Evolutionary conservation across 176 grass and related monocot species (phyloP).

Genomic region (Poa pratensis): DNA sequence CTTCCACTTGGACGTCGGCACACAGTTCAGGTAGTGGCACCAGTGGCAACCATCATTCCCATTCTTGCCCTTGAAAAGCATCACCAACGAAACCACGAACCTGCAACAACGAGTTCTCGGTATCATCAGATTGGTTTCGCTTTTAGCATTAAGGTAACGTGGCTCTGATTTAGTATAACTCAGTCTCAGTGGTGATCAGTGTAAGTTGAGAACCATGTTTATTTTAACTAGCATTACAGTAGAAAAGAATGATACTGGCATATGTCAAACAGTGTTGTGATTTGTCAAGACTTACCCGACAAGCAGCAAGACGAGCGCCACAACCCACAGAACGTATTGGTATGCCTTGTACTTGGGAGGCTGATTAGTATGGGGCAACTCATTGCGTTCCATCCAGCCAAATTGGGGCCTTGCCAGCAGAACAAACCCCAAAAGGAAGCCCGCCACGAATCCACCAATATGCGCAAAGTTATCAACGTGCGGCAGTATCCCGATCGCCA

Average conservation of each 20-base stretch:
- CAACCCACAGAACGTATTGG: slow-evolving; percentile 85
- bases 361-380: slow-evolving; percentile 77
- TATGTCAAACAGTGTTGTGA: slow-evolving; percentile 17
- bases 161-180: background rate
- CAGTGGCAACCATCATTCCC: slow-evolving; percentile 87
- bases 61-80: slow-evolving; percentile 94
- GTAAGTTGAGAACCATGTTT: too few species aligned
- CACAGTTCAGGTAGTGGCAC: slow-evolving; percentile 95
- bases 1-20: slow-evolving; percentile 93
- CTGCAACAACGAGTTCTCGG: slow-evolving; percentile 40
- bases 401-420: slow-evolving; percentile 83
- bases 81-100: slow-evolving; percentile 74
- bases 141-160: too few species aligned
- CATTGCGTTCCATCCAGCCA: slow-evolving; percentile 82
- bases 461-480: slow-evolving; percentile 79
- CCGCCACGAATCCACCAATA: slow-evolving; percentile 70
- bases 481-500: slow-evolving; percentile 80
- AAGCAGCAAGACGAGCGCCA: slow-evolving; percentile 67
- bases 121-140: background rate
- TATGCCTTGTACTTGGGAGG: slow-evolving; percentile 89
- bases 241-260: background rate
- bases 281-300: slow-evolving; percentile 59
- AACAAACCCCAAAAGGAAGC: slow-evolving; percentile 90
- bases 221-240: background rate
- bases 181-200: background rate